Conservation (phyloP, 164 flowering plant species). For the grape (Vitis vinifera) region DNA sequence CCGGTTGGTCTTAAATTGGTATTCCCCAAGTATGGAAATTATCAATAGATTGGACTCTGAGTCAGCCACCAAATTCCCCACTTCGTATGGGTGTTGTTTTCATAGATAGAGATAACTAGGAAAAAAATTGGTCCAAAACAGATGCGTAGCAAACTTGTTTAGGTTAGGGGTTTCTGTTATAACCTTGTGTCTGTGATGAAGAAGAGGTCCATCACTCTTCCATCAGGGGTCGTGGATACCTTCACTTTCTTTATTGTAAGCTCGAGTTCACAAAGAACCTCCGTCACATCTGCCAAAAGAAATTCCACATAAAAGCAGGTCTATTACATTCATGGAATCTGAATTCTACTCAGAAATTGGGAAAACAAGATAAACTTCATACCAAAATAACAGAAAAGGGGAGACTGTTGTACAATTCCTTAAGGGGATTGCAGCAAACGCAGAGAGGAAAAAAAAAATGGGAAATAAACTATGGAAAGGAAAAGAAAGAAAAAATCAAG, state of each 20-base stretch:
- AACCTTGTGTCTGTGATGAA: conserved; percentile 75
- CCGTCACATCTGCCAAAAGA: conserved; percentile 52
- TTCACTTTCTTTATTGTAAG: conserved; percentile 61
- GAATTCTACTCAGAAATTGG: neutral
- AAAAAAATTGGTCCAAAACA: neutral
- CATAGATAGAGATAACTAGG: neutral
- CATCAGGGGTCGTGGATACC: conserved; percentile 77
- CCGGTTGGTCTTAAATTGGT: neutral
- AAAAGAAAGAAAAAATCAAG: neutral
- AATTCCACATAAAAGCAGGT: neutral
- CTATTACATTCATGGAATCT: neutral
- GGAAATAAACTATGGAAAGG: neutral
- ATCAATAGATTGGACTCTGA: neutral
- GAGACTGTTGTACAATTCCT: neutral
- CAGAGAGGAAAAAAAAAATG: neutral
- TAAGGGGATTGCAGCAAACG: neutral
- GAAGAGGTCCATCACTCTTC: conserved; percentile 70
- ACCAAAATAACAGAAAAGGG: neutral
- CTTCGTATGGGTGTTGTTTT: no score
- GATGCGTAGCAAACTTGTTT: neutral
- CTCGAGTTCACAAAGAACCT: conserved; percentile 66
- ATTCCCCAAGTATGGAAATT: neutral
- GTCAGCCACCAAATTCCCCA: neutral
- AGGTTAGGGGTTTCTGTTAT: no score
- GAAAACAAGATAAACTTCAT: neutral